phyloP scores from a whole-genome alignment of 164 flowering plant genomes.

The Stephania yunnanensis region DNA sequence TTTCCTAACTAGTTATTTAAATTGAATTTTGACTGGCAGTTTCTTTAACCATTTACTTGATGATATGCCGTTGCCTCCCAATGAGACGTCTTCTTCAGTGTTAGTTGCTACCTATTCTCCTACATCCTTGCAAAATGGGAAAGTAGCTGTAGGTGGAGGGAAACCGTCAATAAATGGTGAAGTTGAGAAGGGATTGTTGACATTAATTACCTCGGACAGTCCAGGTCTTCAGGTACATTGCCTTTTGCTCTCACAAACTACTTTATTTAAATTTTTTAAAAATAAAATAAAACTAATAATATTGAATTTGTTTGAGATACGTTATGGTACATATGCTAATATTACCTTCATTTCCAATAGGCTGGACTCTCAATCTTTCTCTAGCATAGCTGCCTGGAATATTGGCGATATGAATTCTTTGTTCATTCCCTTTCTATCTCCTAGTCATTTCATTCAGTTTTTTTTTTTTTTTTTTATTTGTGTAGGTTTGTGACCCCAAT shows the following conservation, averaged over 20 bases:
- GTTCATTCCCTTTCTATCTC: conserved; percentile 16
- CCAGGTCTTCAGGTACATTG: conserved; percentile 77
- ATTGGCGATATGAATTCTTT: background rate
- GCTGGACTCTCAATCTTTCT: background rate
- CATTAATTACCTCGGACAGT: conserved; percentile 65
- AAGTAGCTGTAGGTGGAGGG: conserved; percentile 58
- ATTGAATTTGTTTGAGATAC: background rate
- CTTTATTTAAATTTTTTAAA: background rate
- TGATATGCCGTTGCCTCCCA: conserved; percentile 76
- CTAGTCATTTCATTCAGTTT: conserved; percentile 22
- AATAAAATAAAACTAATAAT: background rate
- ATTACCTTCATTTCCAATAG: background rate
- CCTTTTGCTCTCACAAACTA: background rate
- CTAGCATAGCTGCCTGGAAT: background rate
- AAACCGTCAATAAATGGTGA: conserved; percentile 51
- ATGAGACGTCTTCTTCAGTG: conserved; percentile 81
- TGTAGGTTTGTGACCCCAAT: conserved; percentile 89
- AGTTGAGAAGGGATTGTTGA: conserved; percentile 83
- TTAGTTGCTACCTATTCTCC: conserved; percentile 63
- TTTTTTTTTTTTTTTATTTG: conserved; percentile 21
- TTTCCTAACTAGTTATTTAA: conserved; percentile 3
- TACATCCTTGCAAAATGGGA: conserved; percentile 53
- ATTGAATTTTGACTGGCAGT: conserved; percentile 35
- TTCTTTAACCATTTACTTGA: conserved; percentile 81
- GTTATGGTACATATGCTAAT: background rate